phyloP scores from a whole-genome alignment of 2,329 filamentous ascomycete genomes.

The Trichoderma polysporum region DNA sequence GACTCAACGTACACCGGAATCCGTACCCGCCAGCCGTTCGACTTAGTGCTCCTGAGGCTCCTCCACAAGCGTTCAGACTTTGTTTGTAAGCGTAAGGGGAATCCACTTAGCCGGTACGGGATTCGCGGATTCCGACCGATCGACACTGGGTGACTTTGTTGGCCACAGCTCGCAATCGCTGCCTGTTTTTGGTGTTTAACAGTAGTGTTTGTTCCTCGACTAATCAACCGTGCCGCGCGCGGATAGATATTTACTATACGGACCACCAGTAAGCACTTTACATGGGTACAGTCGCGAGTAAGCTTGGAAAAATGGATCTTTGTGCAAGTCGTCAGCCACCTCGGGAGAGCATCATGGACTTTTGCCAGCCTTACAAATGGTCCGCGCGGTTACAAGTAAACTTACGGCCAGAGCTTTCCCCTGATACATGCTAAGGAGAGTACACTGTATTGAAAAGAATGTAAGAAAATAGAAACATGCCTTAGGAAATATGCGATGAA shows the following conservation, averaged over 20 bases:
- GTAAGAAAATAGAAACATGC: too few relatives aligned
- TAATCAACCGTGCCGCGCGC: conserved; percentile 6
- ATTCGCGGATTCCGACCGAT: neutral
- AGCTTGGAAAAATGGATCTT: neutral
- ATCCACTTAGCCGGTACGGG: neutral
- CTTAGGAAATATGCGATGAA: neutral
- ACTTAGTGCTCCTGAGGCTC: neutral
- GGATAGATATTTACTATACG: too few relatives aligned
- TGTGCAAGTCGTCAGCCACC: neutral
- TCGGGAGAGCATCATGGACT: neutral
- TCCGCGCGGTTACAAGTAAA: neutral
- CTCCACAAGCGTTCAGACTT: neutral
- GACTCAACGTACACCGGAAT: neutral
- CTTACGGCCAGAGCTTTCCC: too few relatives aligned
- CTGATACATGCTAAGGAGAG: too few relatives aligned
- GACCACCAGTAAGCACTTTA: conserved; percentile 11
- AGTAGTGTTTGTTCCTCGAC: neutral
- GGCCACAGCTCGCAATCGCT: neutral
- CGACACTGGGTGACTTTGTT: neutral
- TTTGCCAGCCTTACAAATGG: neutral
- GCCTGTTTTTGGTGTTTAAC: neutral
- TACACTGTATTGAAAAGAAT: too few relatives aligned
- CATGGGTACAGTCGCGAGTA: neutral
- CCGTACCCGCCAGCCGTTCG: conserved; percentile 8
- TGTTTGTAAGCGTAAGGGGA: neutral